Percentiles rank a stretch among this genome's conserved stretches.
These are phyloP conservation scores for Trametes cubensis DNA, from an alignment of 768 basidiomycete species.

Conservation along the genomic window DNA sequence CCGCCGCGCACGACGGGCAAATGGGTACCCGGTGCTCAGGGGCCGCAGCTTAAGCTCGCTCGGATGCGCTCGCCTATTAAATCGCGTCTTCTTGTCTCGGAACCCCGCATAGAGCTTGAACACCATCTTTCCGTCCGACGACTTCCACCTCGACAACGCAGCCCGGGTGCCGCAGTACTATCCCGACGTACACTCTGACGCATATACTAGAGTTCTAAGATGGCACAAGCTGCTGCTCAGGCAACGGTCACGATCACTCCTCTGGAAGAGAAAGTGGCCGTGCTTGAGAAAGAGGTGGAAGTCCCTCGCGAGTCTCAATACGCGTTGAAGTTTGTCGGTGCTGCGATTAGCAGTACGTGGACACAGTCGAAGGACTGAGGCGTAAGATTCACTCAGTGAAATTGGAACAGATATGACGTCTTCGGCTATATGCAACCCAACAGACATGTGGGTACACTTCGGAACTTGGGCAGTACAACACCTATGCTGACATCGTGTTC, in stretches of 20 bases:
- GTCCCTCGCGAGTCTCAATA: conserved; percentile 27
- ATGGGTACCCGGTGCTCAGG: not conserved
- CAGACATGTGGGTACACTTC: conserved; percentile 35
- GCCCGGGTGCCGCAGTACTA: too few species aligned
- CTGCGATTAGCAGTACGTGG: conserved; percentile 35
- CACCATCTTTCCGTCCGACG: too few species aligned
- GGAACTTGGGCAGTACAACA: not conserved
- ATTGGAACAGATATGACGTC: conserved; percentile 37
- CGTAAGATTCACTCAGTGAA: not conserved
- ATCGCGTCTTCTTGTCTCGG: too few species aligned
- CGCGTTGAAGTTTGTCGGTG: conserved; percentile 34
- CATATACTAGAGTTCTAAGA: not conserved
- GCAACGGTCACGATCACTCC: conserved; percentile 23
- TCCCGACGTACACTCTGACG: not conserved
- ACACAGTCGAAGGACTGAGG: not conserved
- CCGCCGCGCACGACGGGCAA: not conserved
- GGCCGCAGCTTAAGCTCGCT: conserved; percentile 6
- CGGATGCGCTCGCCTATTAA: too few species aligned
- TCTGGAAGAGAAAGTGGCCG: conserved; percentile 30
- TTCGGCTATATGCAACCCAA: conserved; percentile 39
- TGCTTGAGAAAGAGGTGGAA: conserved; percentile 17
- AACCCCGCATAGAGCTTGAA: too few species aligned
- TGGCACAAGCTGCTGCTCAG: not conserved
- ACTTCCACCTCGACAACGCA: too few species aligned
- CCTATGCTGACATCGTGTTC: not conserved